phyloP scores from a whole-genome alignment of 129 eudicot species.

The Gnaphalium uliginosum region DNA sequence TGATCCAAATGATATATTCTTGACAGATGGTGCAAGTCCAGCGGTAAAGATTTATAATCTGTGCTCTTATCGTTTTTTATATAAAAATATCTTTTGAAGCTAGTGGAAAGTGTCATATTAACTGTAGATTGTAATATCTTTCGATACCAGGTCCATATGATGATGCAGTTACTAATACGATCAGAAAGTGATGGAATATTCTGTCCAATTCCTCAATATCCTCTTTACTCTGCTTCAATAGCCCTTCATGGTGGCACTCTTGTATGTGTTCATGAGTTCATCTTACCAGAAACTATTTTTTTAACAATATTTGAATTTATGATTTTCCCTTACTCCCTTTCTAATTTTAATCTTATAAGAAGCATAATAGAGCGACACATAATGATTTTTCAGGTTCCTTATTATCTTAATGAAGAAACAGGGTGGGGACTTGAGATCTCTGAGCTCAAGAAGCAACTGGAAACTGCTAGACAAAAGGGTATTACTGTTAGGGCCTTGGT shows the following conservation, averaged over 20 bases:
- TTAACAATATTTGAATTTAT: slow-evolving; percentile 5
- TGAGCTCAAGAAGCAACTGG: slow-evolving; percentile 85
- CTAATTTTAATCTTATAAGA: neutral
- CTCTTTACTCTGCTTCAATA: slow-evolving; percentile 96
- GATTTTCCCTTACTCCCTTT: too few species aligned
- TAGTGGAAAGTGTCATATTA: neutral
- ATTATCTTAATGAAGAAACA: slow-evolving; percentile 94
- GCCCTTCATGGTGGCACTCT: slow-evolving; percentile 99
- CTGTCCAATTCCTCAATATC: slow-evolving; percentile 98
- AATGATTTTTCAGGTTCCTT: slow-evolving; percentile 74
- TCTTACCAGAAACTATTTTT: neutral
- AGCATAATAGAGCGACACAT: slow-evolving; percentile 13
- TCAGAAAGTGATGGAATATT: slow-evolving; percentile 94
- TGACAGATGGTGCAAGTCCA: slow-evolving; percentile 99
- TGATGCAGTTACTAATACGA: slow-evolving; percentile 84
- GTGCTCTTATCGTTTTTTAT: neutral
- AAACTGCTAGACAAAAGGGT: slow-evolving; percentile 81
- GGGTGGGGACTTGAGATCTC: slow-evolving; percentile 96
- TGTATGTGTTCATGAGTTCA: slow-evolving; percentile 46
- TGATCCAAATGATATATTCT: slow-evolving; percentile 88
- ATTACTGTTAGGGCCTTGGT: slow-evolving; percentile 83
- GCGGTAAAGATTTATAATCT: slow-evolving; percentile 51
- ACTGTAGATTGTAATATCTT: slow-evolving; percentile 13
- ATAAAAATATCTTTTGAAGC: neutral
- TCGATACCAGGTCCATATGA: slow-evolving; percentile 84